Evolutionary conservation across 2,329 filamentous ascomycete genomes (phyloP).

Genomic region (Pestalotiopsis sp.): DNA sequence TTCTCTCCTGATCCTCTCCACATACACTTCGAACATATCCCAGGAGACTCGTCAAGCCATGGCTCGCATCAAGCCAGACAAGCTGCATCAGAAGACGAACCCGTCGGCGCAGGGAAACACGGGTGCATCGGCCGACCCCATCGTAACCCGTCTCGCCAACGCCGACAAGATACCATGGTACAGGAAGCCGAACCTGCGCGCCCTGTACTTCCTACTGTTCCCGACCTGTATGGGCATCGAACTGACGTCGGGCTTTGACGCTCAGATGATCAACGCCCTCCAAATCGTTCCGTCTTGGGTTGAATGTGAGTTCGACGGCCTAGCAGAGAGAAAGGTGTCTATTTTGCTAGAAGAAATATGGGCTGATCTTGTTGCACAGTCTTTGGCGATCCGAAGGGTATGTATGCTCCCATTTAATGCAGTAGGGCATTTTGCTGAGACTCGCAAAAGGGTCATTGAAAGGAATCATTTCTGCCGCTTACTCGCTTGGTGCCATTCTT

Average conservation of each 20-base stretch:
- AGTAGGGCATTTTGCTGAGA: background rate
- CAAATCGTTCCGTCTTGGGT: constrained; percentile 40
- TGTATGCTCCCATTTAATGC: constrained; percentile 39
- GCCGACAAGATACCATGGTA: constrained; percentile 52
- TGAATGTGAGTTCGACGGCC: constrained; percentile 28
- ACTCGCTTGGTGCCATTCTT: constrained; percentile 60
- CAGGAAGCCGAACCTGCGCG: constrained; percentile 59
- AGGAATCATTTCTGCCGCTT: constrained; percentile 60
- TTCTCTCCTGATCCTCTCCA: background rate
- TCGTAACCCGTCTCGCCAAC: constrained; percentile 37
- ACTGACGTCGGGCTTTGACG: constrained; percentile 47
- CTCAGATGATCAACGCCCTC: constrained; percentile 46
- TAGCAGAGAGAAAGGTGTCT: background rate
- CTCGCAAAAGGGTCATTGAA: constrained; percentile 41
- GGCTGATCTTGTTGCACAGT: constrained; percentile 22
- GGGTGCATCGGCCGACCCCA: constrained; percentile 35
- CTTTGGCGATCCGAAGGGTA: constrained; percentile 14
- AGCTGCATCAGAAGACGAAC: background rate
- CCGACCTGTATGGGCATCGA: constrained; percentile 65
- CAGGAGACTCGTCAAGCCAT: background rate
- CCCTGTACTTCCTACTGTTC: constrained; percentile 59
- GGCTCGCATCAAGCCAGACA: background rate
- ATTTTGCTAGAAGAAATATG: background rate
- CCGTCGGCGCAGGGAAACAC: background rate
- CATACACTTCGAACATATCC: background rate